These are phyloP conservation scores for Podosphaera leucotricha DNA, from an alignment of 2,329 filamentous ascomycete genomes.

Conservation along the genomic window DNA sequence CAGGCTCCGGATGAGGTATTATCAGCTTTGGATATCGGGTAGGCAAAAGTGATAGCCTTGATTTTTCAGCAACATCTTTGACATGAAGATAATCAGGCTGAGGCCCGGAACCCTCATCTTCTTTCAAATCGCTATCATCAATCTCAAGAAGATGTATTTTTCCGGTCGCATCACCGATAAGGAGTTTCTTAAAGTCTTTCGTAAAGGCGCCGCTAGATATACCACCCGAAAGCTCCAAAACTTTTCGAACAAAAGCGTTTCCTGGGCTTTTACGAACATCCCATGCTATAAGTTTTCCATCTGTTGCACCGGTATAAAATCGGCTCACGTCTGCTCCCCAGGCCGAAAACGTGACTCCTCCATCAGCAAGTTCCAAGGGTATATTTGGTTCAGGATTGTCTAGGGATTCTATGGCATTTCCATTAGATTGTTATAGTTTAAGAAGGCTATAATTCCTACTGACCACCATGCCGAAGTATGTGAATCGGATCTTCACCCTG, in stretches of 20 bases:
- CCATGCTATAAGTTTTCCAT: conserved; percentile 39
- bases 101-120: conserved; percentile 1
- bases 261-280: conserved; percentile 24
- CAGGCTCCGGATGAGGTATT: conserved; percentile 25
- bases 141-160: conserved; percentile 31
- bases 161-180: conserved; percentile 37
- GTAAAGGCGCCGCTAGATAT: conserved; percentile 36
- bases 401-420: conserved; percentile 9
- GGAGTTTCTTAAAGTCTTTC: conserved; percentile 27
- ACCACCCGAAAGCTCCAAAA: conserved; percentile 30
- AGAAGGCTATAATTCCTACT: conserved; percentile 1
- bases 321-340: conserved; percentile 34
- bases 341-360: conserved; percentile 37
- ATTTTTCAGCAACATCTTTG: neutral
- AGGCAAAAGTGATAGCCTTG: conserved; percentile 1
- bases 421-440: conserved; percentile 1
- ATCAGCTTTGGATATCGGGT: conserved; percentile 21
- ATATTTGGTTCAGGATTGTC: conserved; percentile 13
- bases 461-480: conserved; percentile 27
- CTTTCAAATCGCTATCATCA: conserved; percentile 18
- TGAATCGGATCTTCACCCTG: conserved; percentile 31
- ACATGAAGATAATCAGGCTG: neutral
- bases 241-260: conserved; percentile 25
- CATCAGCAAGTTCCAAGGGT: conserved; percentile 28
- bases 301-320: conserved; percentile 39